Base-by-base conservation (phyloP, 345 rosid species). In the Arabis alpina region DNA sequence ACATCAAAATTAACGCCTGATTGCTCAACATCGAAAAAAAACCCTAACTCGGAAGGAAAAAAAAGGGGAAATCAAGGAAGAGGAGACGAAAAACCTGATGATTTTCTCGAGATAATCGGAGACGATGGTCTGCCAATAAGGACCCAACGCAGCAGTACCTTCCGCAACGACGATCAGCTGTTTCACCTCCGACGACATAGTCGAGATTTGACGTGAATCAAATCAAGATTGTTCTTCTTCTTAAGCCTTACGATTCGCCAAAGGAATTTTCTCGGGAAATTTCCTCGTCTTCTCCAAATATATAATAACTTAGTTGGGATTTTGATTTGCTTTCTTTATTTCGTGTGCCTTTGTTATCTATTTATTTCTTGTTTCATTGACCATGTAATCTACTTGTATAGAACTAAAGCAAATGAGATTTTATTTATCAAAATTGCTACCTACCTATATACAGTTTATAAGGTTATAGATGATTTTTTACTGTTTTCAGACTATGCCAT, bases 131-230 rank as follows among this genome's bases (percentile, higher is more conserved):
- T 80, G 76, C 97, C 99, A 94, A 82, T 80, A 85, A 34, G 95
- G 93, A 9, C 97, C 99, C 85, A 94, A 75, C 42, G 97, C 96
- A 0, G 96, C 96, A 4, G 97, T 91, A 41, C 92, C 90, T 84
- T 94, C 99, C 10, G 91, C 82, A 61, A 84, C 96, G 45, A 94
- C 87, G 83, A 89, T 89, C 76, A 91, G 81, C 82, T 92, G 93
- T 51, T 79, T 91, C 82, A 85, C 86, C 76, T 90, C 82, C 92
- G 88, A 86, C 30, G 60, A 58, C 73, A 66, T 66, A 4, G 43
- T 47, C 25, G 39, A 39, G 70, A 11, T 45, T 36, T 49, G 15
- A 45, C 34, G 68, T 53, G 19, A 53, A 49, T 12, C 68, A 14
- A 41, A 19, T 8, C 10, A 43, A 32, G 16, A 47, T 25, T 63